phyloP scores from a whole-genome alignment of 176 grass and related monocot species.

The Triticum turgidum region DNA sequence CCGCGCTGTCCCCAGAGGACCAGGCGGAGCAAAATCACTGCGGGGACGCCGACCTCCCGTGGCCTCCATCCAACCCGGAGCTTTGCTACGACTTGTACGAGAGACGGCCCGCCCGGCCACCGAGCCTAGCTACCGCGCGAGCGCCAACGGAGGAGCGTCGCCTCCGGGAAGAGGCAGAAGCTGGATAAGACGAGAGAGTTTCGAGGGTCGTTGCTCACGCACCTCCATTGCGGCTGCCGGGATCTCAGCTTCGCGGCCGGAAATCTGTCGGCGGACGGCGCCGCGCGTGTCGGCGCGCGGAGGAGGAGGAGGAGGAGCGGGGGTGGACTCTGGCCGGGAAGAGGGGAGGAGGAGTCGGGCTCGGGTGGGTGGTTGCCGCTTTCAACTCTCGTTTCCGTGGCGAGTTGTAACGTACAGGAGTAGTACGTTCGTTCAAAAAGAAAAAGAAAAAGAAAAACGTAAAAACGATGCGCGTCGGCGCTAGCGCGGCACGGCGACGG shows the following conservation, averaged over 20 bases:
- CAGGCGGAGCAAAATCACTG: neutral
- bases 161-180: too few relatives aligned
- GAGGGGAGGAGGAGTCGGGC: neutral
- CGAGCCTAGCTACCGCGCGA: neutral
- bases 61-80: neutral
- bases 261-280: neutral
- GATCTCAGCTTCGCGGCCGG: conserved; percentile 17
- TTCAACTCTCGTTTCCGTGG: neutral
- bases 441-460: too few relatives aligned
- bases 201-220: neutral
- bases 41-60: neutral
- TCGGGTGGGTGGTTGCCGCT: neutral
- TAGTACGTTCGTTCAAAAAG: too few relatives aligned
- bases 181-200: too few relatives aligned
- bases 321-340: neutral
- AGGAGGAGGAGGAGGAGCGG: neutral
- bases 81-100: neutral
- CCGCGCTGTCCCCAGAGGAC: neutral
- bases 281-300: neutral
- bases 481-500: neutral
- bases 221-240: conserved; percentile 47
- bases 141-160: neutral
- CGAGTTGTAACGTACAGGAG: neutral
- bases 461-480: neutral
- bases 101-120: neutral